These are phyloP conservation scores for Pythium vanterpoolii DNA, from an alignment of 352 stramenopile genomes.

Conservation along the genomic window DNA sequence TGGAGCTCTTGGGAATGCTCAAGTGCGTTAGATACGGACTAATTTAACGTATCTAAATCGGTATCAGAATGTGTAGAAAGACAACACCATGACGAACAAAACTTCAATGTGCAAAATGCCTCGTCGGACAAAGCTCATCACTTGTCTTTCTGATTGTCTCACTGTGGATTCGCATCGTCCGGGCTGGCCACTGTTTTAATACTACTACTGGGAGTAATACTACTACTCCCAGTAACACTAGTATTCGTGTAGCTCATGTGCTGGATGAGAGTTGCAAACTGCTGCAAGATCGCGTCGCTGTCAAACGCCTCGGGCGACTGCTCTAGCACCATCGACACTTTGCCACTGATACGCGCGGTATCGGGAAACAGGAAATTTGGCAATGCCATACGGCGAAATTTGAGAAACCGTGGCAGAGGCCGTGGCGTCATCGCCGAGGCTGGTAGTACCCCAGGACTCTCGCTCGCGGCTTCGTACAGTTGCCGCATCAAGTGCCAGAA, in stretches of 20 bases:
- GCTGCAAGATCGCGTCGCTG: slow-evolving; percentile 37
- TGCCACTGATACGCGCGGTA: slow-evolving; percentile 52
- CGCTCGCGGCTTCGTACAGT: slow-evolving; percentile 57
- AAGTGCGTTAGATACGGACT: not conserved
- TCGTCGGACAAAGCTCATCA: too few relatives aligned
- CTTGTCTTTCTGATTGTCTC: too few relatives aligned
- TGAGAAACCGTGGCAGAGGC: slow-evolving; percentile 40
- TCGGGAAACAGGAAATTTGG: slow-evolving; percentile 73
- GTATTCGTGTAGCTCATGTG: slow-evolving; percentile 29
- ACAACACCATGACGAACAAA: too few relatives aligned
- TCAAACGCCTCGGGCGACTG: slow-evolving; percentile 61
- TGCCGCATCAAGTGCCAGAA: slow-evolving; percentile 85
- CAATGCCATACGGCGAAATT: slow-evolving; percentile 43
- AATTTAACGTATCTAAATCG: slow-evolving; percentile 1
- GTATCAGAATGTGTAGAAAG: too few relatives aligned
- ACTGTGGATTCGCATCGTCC: too few relatives aligned
- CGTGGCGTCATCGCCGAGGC: slow-evolving; percentile 34
- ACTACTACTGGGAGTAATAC: not conserved
- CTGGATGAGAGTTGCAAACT: slow-evolving; percentile 38
- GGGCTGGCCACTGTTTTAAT: not conserved
- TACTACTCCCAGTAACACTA: too few relatives aligned
- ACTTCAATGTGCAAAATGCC: too few relatives aligned
- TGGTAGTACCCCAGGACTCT: slow-evolving; percentile 62
- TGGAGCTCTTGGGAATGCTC: not conserved
- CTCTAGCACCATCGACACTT: slow-evolving; percentile 27